Evolutionary conservation across 2,329 filamentous ascomycete species (phyloP).

Genomic region (Diaporthe sp.): DNA sequence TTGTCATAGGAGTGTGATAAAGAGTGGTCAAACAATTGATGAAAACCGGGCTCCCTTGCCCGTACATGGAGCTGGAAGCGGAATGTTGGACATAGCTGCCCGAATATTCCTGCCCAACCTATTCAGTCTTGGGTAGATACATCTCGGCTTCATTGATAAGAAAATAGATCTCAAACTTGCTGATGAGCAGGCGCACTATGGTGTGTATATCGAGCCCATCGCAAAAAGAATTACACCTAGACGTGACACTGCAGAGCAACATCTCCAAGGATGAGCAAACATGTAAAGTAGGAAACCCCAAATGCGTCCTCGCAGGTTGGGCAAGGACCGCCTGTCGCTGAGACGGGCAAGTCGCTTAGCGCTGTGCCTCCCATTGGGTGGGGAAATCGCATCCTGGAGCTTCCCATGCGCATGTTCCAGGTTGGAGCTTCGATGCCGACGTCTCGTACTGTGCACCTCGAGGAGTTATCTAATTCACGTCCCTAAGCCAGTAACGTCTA

Average conservation of each 20-base stretch:
- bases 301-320: background rate
- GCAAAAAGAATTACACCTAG: background rate
- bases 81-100: background rate
- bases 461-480: background rate
- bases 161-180: background rate
- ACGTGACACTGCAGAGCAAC: background rate
- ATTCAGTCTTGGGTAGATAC: background rate
- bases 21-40: background rate
- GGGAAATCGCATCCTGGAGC: slow-evolving; percentile 24
- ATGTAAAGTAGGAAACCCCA: background rate
- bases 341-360: slow-evolving; percentile 25
- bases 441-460: slow-evolving; percentile 2
- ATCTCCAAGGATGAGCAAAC: background rate
- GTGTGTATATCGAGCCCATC: background rate
- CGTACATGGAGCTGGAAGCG: background rate
- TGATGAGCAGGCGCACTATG: background rate
- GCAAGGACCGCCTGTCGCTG: slow-evolving; percentile 24
- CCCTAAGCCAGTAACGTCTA: background rate
- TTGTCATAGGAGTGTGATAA: background rate
- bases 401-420: slow-evolving; percentile 32
- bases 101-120: background rate
- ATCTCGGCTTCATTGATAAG: too few species aligned
- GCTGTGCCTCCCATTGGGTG: slow-evolving; percentile 27
- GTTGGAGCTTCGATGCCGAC: slow-evolving; percentile 19
- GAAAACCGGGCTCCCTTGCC: background rate